Evolutionary conservation across 1,139 yeast species (phyloP), one percentile per base, ranked within the genome.

Genomic region (Hansenula sp.): DNA sequence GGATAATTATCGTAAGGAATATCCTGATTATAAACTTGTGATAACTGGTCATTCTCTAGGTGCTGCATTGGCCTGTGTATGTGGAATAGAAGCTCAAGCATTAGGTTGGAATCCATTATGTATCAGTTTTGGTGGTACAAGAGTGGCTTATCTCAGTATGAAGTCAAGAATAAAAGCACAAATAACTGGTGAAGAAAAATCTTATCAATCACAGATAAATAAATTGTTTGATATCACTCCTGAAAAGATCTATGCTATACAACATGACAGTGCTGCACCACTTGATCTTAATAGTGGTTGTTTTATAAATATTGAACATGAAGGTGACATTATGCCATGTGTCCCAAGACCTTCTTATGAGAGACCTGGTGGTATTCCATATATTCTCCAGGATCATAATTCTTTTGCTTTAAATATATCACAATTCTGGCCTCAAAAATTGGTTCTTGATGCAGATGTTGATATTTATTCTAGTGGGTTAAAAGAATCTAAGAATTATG

Each of bases 61-160:
- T 1, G 89, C 80, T 1, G 84, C 87, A 0, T 56, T 81, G 37
- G 81, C 87, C 0, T 57, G 69, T 11, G 60, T 82, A 29, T 67
- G 75, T 14, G 87, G 83, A 0, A 67, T 78, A 24, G 87, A 81
- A 52, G 65, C 76, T 40, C 66, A 66, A 44, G 48, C 74, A 10
- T 53, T 73, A 55, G 83, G 82, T 0, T 64, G 60, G 39, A 58
- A 67, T 13, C 79, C 81, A 0, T 57, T 72, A 32, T 75, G 81
- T 1, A 60, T 79, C 12, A 71, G 82, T 1, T 75, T 65, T 56
- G 89, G 81, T 3, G 68, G 76, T 17, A 87, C 88, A 0, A 73
- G 73, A 48, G 62, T 81, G 25, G 86, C 84, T 2, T 33, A 24
- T 18, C 11, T 13, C 9, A 21, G 24, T 21, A 7, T 21, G 6